Evolutionary conservation across 805 yeast species (phyloP), one percentile per base, ranked within the genome.

Genomic region (Candida yuanshanica): DNA sequence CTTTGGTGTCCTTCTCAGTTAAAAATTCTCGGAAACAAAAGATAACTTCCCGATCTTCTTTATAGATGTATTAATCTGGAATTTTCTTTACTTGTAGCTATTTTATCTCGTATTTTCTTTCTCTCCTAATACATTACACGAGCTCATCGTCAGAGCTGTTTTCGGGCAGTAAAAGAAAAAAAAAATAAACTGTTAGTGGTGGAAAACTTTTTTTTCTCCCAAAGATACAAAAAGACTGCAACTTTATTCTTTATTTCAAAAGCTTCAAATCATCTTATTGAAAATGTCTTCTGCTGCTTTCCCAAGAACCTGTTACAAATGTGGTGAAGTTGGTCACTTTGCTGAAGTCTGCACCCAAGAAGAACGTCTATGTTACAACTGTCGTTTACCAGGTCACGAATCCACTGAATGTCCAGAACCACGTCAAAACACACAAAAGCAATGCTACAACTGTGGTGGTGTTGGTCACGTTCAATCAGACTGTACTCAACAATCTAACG

Each of bases 381-480:
- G 96, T 68, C 85, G 82, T 62, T 75, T 82, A 65, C 83, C 95
- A 46, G 93, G 93, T 50, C 96, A 87, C 66, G 90, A 86, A 66
- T 85, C 93, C 41, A 75, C 79, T 53, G 95, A 84, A 50, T 89
- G 97, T 68, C 83, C 93, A 35, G 80, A 81, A 60, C 95, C 95
- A 61, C 85, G 82, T 66, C 89, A 88, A 65, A 77, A 84, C 52
- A 79, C 79, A 53, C 78, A 78, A 64, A 89, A 89, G 68, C 89
- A 89, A 65, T 89, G 97, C 68, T 89, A 84, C 81, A 83, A 83
- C 65, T 89, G 97, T 69, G 93, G 93, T 57, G 85, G 83, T 63
- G 75, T 83, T 43, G 96, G 96, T 42, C 97, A 89, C 60, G 81
- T 89, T 55, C 87, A 83, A 65, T 69, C 83, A 38, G 95, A 89